Conservation (phyloP, 1,284 basidiomycete genomes). For the Ceratobasidium sp. region DNA sequence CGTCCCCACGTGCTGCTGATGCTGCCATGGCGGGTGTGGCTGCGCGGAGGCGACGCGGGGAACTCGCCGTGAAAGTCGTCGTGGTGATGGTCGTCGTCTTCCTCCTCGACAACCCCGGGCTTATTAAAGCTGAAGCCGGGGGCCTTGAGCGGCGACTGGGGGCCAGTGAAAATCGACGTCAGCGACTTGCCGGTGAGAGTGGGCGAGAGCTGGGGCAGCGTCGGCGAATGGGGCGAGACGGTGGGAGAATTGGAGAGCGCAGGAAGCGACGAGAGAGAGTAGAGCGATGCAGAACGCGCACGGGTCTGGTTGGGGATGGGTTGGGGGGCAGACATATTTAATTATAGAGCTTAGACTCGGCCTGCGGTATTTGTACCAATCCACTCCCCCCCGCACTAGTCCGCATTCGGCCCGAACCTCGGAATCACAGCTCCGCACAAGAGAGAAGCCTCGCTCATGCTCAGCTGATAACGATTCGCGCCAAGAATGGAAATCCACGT, state of each 20-base stretch:
- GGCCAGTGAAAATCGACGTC: constrained; percentile 26
- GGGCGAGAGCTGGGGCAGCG: constrained; percentile 33
- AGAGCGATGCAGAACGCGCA: constrained; percentile 27
- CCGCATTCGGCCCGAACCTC: constrained; percentile 3
- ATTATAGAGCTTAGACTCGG: neutral
- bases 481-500: constrained; percentile 6
- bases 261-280: constrained; percentile 27
- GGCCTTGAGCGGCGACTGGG: constrained; percentile 30
- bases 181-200: constrained; percentile 29
- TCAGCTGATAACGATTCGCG: constrained; percentile 12
- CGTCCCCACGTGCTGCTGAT: constrained; percentile 2
- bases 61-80: constrained; percentile 33
- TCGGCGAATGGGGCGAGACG: constrained; percentile 22
- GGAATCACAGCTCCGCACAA: constrained; percentile 20
- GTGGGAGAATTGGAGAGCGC: constrained; percentile 17
- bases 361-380: constrained; percentile 16
- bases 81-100: constrained; percentile 36
- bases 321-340: constrained; percentile 12
- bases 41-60: constrained; percentile 17
- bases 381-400: constrained; percentile 22
- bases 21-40: constrained; percentile 31
- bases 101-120: constrained; percentile 13
- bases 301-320: constrained; percentile 10
- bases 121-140: neutral
- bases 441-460: neutral